Evolutionary conservation across 2,329 filamentous ascomycete species (phyloP).

Genomic region (Monilinia vaccinii-corymbosi): DNA sequence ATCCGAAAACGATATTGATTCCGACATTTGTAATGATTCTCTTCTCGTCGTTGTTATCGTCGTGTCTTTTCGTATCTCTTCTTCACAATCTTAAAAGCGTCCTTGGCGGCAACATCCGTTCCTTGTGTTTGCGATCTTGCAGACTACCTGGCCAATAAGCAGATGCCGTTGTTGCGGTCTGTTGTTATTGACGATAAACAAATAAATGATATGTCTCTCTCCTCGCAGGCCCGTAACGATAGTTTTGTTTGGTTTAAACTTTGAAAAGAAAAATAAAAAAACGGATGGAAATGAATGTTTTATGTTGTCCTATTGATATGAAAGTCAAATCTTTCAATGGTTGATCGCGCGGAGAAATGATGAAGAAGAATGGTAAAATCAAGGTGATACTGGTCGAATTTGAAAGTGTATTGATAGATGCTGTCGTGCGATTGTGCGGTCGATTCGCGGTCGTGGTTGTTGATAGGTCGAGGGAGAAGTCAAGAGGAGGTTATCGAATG

Average conservation of each 20-base stretch:
- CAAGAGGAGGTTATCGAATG: not conserved
- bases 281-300: too few relatives aligned
- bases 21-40: conserved; percentile 29
- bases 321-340: not conserved
- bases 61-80: conserved; percentile 4
- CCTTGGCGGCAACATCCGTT: conserved; percentile 9
- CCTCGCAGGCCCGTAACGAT: not conserved
- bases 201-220: not conserved
- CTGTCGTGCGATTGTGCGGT: not conserved
- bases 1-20: conserved; percentile 51
- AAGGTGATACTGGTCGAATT: not conserved
- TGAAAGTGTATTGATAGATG: not conserved
- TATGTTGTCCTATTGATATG: not conserved
- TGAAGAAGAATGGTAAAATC: conserved; percentile 6
- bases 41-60: conserved; percentile 6
- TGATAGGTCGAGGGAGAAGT: not conserved
- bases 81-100: conserved; percentile 3
- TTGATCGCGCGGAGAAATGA: not conserved
- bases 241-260: too few relatives aligned
- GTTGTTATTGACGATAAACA: conserved; percentile 1
- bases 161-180: not conserved
- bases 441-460: not conserved
- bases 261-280: not conserved
- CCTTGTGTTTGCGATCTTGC: not conserved
- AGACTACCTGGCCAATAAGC: not conserved